Evolutionary conservation across 495 filamentous ascomycete genomes (phyloP).

Genomic region (Chaetomium fimeti): DNA sequence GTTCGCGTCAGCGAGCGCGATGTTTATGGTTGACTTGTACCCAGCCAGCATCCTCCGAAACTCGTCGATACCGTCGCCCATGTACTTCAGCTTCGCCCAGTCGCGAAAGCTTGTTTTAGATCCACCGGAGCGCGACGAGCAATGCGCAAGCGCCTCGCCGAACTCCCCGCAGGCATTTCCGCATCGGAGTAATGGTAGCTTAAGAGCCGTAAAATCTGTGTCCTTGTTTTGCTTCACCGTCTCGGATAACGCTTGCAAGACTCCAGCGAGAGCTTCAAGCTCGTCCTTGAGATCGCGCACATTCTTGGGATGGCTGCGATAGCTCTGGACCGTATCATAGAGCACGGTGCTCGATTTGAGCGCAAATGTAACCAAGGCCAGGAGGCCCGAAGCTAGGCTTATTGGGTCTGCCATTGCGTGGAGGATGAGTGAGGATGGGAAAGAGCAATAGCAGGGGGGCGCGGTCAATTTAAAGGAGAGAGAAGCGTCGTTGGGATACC

Average conservation of each 20-base stretch:
- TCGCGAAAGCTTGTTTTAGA: slow-evolving; percentile 22
- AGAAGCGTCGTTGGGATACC: too few relatives aligned
- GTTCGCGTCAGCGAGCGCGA: slow-evolving; percentile 22
- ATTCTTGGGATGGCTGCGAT: slow-evolving; percentile 38
- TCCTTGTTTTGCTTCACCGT: slow-evolving; percentile 15
- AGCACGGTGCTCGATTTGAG: slow-evolving; percentile 40
- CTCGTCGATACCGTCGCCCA: slow-evolving; percentile 22
- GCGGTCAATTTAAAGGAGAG: neutral
- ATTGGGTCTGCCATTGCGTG: slow-evolving; percentile 15
- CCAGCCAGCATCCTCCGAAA: slow-evolving; percentile 25
- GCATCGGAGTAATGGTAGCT: slow-evolving; percentile 22
- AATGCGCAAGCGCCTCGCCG: slow-evolving; percentile 20
- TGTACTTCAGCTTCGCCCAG: slow-evolving; percentile 27
- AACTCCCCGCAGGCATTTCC: slow-evolving; percentile 25
- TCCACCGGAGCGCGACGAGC: slow-evolving; percentile 15
- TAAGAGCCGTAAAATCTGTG: slow-evolving; percentile 18
- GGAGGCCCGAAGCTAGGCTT: slow-evolving; percentile 11
- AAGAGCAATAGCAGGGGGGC: slow-evolving; percentile 2
- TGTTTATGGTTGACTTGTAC: slow-evolving; percentile 26
- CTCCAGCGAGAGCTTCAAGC: slow-evolving; percentile 41
- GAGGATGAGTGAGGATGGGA: slow-evolving; percentile 17
- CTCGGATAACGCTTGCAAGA: slow-evolving; percentile 39
- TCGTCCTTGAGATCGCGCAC: slow-evolving; percentile 46
- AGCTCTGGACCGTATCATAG: slow-evolving; percentile 40
- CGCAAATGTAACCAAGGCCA: slow-evolving; percentile 35